phyloP scores from a whole-genome alignment of 345 rosid genomes.

The Abelmoschus esculentus region DNA sequence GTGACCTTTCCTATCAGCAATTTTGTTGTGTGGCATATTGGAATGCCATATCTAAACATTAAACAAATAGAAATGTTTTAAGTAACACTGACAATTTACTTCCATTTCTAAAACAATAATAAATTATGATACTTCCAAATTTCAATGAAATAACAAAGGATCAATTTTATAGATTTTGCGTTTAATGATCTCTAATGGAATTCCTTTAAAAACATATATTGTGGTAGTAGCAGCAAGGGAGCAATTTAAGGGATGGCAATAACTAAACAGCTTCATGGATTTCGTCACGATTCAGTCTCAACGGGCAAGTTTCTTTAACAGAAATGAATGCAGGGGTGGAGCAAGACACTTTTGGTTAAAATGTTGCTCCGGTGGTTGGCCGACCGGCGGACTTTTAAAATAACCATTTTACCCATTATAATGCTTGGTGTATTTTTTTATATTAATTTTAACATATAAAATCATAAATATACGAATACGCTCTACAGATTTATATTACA shows the following conservation, averaged over 20 bases:
- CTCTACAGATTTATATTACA: neutral
- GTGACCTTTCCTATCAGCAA: conserved; percentile 96
- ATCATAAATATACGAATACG: neutral
- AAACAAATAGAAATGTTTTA: conserved; percentile 4
- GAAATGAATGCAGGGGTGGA: neutral
- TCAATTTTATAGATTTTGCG: neutral
- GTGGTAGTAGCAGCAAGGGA: neutral
- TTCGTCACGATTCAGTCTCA: neutral
- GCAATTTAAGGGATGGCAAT: neutral
- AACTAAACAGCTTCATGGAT: neutral
- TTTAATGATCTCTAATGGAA: neutral
- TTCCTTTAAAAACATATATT: neutral
- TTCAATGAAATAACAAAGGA: neutral
- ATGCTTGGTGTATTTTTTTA: no score
- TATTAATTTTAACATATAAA: neutral
- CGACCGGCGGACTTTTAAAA: neutral
- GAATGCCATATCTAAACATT: conserved; percentile 79
- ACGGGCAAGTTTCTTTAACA: neutral
- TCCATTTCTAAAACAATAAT: neutral
- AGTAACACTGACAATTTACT: neutral
- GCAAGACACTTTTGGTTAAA: neutral
- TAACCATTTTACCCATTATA: neutral
- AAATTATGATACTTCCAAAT: neutral
- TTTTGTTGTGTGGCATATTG: conserved; percentile 92
- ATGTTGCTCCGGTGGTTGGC: no score